Evolutionary conservation across 2,329 filamentous ascomycete species (phyloP), one percentile per base, ranked within the genome.

Genomic region (Botrytis squamosa): DNA sequence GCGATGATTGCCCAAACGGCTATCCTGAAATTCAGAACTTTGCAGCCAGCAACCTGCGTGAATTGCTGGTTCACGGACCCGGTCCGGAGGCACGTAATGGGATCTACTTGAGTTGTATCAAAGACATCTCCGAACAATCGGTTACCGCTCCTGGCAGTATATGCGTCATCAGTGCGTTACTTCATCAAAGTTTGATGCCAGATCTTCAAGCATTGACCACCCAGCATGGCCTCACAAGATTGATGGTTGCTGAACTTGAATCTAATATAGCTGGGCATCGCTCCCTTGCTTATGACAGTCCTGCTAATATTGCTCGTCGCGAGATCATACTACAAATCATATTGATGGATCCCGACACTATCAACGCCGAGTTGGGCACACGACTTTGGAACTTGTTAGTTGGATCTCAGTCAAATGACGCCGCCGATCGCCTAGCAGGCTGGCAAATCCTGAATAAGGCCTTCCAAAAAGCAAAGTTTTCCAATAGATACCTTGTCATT

Each of bases 321-420:
- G 90, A 88, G 71, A 86, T 90, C 63, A 87, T 90, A 70, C 83
- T 82, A 71, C 84, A 83, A 62, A 85, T 94, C 55, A 87, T 95
- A 49, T 82, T 84, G 49, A 84, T 89, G 70, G 87, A 89, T n/a
- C 87, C 91, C 1, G 83, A 86, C 14, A 87, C 88, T 0, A 87
- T 97, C 65, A 87, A 88, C 0, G 79, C 85, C 4, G 87, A 91
- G 1, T 84, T 93, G 6, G 90, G 91, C 25, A 84, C 85, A 60
- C 85, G 84, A 20, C 85, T 97, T 2, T 97, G 93, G 93, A 85
- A 91, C 73, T 84, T 91, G 57, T 85, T 96, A 40, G 89, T 97
- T 66, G 92, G 93, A 20, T 84, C 86, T 7, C 83, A 85, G 57
- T 89, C 90, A 5, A 83, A 89, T 6, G 88, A 87, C 38, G 83